phyloP scores from a whole-genome alignment of 2,329 filamentous ascomycete species.

The Chrysoporthe austroafricana region DNA sequence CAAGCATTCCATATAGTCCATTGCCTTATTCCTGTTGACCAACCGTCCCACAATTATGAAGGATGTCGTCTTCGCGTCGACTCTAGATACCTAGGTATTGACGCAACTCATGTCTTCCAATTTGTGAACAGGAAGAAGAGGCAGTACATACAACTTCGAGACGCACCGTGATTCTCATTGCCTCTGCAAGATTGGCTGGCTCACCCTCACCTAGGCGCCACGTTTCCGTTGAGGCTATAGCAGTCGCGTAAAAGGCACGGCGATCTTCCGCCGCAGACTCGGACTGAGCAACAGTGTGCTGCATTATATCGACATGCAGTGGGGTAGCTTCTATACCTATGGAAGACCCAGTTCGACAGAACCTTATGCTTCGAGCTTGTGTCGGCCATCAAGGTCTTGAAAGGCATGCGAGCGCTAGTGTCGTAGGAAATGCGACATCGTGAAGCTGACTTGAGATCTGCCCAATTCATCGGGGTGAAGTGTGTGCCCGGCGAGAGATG shows the following conservation, averaged over 20 bases:
- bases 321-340: no score
- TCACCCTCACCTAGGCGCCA: not conserved
- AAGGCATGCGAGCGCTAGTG: not conserved
- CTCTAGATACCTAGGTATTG: not conserved
- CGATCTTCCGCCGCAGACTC: not conserved
- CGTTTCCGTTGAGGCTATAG: not conserved
- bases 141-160: not conserved
- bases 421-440: not conserved
- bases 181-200: not conserved
- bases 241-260: not conserved
- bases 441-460: not conserved
- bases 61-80: not conserved
- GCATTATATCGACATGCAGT: no score
- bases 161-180: not conserved
- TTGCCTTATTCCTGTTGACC: not conserved
- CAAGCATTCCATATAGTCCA: not conserved
- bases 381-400: not conserved
- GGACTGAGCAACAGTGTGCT: no score
- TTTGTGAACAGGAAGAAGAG: not conserved
- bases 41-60: not conserved
- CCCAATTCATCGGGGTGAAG: no score
- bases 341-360: not conserved
- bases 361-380: not conserved
- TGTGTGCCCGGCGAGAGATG: no score
- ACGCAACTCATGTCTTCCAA: not conserved